Percentiles rank a stretch among this genome's conserved stretches.
Evolutionary conservation across 1,284 basidiomycete species (phyloP).

Genomic region (Microbotryum violaceum): DNA sequence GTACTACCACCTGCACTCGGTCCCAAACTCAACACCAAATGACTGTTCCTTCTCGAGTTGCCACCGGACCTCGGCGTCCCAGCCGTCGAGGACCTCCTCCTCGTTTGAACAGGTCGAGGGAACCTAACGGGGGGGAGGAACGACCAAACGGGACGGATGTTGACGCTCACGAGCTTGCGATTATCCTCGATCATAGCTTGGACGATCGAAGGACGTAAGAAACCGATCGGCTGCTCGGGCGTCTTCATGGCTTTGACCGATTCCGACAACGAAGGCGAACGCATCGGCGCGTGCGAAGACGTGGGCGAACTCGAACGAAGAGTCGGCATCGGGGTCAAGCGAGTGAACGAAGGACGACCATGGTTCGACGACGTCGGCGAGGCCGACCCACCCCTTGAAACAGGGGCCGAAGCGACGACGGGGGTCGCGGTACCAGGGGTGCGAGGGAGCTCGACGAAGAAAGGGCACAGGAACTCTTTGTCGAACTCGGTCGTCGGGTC

Average conservation of each 20-base stretch:
- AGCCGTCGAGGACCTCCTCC: not conserved
- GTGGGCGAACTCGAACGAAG: slow-evolving; percentile 11
- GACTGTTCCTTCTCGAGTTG: not conserved
- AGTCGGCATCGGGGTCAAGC: slow-evolving; percentile 17
- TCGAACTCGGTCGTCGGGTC: not conserved
- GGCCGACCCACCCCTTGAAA: slow-evolving; percentile 7
- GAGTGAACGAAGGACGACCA: slow-evolving; percentile 13
- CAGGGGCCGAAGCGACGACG: not conserved
- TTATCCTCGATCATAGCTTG: slow-evolving; percentile 29
- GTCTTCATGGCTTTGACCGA: not conserved
- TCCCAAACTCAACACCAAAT: no score
- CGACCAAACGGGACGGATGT: slow-evolving; percentile 16
- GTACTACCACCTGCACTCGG: no score
- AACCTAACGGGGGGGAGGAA: slow-evolving; percentile 15
- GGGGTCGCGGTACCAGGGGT: not conserved
- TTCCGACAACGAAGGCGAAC: slow-evolving; percentile 2
- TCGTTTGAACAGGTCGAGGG: slow-evolving; percentile 1
- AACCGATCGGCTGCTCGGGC: slow-evolving; percentile 32
- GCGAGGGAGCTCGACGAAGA: slow-evolving; percentile 22
- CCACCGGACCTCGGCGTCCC: not conserved
- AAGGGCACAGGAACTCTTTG: slow-evolving; percentile 22
- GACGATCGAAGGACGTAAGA: slow-evolving; percentile 30
- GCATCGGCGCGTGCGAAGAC: slow-evolving; percentile 7
- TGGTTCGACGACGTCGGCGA: not conserved
- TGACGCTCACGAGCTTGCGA: slow-evolving; percentile 17